Evolutionary conservation across 2,329 filamentous ascomycete genomes (phyloP), one percentile per base, ranked within the genome.

Genomic region (Davidsoniella australis): DNA sequence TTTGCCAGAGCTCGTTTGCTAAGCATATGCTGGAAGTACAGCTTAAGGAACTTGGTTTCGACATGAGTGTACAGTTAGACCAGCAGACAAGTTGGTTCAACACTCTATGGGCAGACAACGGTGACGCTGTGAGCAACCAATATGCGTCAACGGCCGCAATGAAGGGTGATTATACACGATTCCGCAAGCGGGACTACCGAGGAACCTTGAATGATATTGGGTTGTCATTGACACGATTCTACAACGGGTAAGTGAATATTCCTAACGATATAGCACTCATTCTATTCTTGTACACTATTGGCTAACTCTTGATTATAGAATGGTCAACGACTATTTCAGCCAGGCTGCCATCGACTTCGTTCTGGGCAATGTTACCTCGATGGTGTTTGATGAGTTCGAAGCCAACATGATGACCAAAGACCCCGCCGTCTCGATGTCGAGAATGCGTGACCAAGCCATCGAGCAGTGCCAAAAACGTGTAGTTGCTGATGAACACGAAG

Each of bases 281-380:
- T 24, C 8, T 44, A 20, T 44, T 2, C 5, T 20, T 29, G 20
- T 23, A 23, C 20, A 23, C 20, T 23, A 23, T 23, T 5, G 4
- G 20, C 33, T 52, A 48, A 52, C 45, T 18, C 37, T 33, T 17
- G 8, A 14, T 3, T 4, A 16, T 55, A 96, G 94, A 56, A 91
- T 96, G 64, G 87, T 98, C 55, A 94, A 94, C 57, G 91, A 98
- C 64, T 95, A 94, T 63, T 96, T 96, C 64, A 83, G 88, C 18
- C 91, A 98, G 62, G 85, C 87, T 0, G 85, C 85, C 46, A 94
- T 98, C 55, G 91, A 98, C 62, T 96, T 91, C 60, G 73, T 94
- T 3, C 75, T 96, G 0, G 91, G 91, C 17, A 91, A 91, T 56
- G 85, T 93, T 9, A 86, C 82, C 0, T 80, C 80, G 1, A 71